Base-by-base conservation (phyloP, 2,329 filamentous ascomycete genomes). In the Trichophyton mentagrophytes region DNA sequence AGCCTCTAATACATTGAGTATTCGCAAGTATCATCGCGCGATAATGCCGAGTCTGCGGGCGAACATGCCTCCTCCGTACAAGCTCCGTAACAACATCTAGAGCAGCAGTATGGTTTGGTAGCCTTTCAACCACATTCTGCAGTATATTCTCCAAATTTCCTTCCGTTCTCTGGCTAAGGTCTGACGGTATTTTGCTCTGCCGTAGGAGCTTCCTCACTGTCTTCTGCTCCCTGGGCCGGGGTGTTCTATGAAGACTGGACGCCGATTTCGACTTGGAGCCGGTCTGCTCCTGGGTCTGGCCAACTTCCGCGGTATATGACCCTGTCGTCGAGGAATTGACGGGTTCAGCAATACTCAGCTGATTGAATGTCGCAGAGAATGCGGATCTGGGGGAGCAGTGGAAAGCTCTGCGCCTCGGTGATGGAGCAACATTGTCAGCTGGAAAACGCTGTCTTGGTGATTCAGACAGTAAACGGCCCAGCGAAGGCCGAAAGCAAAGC, bases 21-120 rank as follows among this genome's bases (percentile, higher is more conserved):
- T 95, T 90, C 55, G 85, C 83, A 62, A 85, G 79, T 66, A 95
- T 85, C 58, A 95, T 74, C 13, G 86, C 84, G 66, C 89, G 85
- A 72, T 93, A 96, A 66, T 78, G 75, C 3, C 70, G 69, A 30
- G 68, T 67, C 25, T 69, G 66, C 2, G 75, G 75, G 36, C 67
- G 65, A 40, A 74, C 62, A 61, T 70, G 68, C 33, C 72, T 73
- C 58, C 72, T 69, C 56, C 68, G 64, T 59, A 78, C 70, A 30
- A 78, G 64, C n/a, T 69, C 65, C n/a, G 67, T 69, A 27, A 77
- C 62, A 44, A 75, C 69, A 36, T 70, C 67, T 53, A 68, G 69
- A 17, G 69, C 65, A 53, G 62, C 66, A 15, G 62, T 60, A 27
- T 73, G 65, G 6, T 65, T 69, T 2, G 69, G 70, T 3, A 61